A percentile compares a stretch with the other conserved stretches of the same genome.
Conservation (phyloP, 352 stramenopile species). For the Phytopythium mirpurense region DNA sequence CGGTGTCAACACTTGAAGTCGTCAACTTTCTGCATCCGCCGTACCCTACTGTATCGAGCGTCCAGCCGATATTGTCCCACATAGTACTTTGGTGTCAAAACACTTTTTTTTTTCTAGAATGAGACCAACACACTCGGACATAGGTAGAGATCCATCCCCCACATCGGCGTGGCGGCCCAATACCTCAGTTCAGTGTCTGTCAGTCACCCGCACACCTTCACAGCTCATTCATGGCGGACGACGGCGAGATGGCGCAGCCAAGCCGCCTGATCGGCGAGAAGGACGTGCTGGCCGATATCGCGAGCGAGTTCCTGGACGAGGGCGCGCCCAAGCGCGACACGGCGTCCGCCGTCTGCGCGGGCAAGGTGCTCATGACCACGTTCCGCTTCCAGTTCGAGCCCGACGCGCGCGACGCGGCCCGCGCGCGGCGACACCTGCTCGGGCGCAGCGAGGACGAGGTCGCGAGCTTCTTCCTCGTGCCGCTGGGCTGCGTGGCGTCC, state of each 20-base stretch:
- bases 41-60: too few relatives aligned
- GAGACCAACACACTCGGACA: too few relatives aligned
- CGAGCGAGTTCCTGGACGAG: constrained; percentile 71
- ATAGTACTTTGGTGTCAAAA: too few relatives aligned
- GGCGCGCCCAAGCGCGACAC: constrained; percentile 49
- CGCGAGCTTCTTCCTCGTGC: constrained; percentile 70
- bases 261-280: constrained; percentile 63
- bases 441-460: constrained; percentile 59
- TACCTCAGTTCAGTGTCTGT: too few relatives aligned
- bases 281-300: constrained; percentile 70
- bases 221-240: constrained; percentile 17
- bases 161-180: too few relatives aligned
- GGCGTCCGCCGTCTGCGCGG: constrained; percentile 53
- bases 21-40: too few relatives aligned
- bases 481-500: constrained; percentile 64
- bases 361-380: constrained; percentile 77
- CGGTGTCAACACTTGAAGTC: too few relatives aligned
- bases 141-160: too few relatives aligned
- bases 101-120: too few relatives aligned
- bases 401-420: constrained; percentile 52
- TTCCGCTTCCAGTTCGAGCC: constrained; percentile 82
- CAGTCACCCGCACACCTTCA: not conserved
- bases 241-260: constrained; percentile 16
- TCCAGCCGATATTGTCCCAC: too few relatives aligned
- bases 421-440: constrained; percentile 44